Base-by-base conservation (phyloP, 148 eudicot species). In the Vaccinium corymbosum region DNA sequence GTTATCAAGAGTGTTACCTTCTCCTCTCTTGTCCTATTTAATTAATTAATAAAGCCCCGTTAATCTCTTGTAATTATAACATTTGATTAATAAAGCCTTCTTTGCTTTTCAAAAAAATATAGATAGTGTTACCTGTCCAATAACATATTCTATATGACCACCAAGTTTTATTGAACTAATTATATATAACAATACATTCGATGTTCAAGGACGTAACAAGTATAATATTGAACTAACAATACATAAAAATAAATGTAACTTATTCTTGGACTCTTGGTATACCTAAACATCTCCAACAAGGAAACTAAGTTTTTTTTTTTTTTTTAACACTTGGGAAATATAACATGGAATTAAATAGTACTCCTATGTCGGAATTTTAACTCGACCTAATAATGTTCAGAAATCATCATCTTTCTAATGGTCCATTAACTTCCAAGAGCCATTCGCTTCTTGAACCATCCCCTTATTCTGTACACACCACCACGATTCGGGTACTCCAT, bases 361-460 rank as follows among this genome's bases (percentile, higher is more conserved):
- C 12, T 2, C 38, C 38, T 57, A 59, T 59, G 8, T 59, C 64
- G 2, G 9, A 19, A 61, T 19, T 6, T 61, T 66, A 25, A 27
- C 20, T 0, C 57, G 4, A n/a, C 12, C 56, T 0, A 14, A 0
- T 35, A 57, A 83, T 85, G 32, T 85, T 87, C 35, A 83, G 22
- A 72, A 61, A 77, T 85, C 91, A 76, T 86, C 90, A 70, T 88
- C 91, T 7, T 19, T 20, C 59, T 90, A 92, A 80, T 88, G 92
- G 81, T 95, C 98, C 87, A 85, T 57, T 80, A 95, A 84, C 76
- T 56, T 79, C 98, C 98, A 95, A 56, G 92, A 87, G 6, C 97
- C 97, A 89, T 95, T 90, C 0, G n/a, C 57, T 51, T 81, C 88
- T 66, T 95, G 97, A 88, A 92, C 95, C 98, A 94, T 94, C 16